Evolutionary conservation across 75 land plant species (phyloP), one percentile per base, ranked within the genome.

Genomic region (Picea glauca): DNA sequence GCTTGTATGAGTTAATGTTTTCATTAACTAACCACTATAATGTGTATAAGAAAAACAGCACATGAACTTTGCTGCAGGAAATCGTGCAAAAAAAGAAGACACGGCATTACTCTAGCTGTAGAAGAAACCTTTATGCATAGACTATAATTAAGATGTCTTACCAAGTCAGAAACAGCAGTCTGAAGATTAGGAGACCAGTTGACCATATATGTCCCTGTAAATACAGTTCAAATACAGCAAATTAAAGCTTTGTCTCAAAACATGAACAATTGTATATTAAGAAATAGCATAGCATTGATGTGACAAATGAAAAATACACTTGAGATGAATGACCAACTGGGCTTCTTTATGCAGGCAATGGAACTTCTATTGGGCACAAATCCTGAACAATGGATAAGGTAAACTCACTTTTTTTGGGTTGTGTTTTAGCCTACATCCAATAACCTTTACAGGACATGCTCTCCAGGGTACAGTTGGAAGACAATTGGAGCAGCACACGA

Each of bases 151-250:
- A 31, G 23, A 18, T 46, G 66, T 40, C 84, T 63, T 87, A 96
- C 99, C 95, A 96, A 79, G 80, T 96, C 99, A 62, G 99, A 96
- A 60, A 96, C 98, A 15, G 99, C 99, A 63, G 99, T 96, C 72
- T 92, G 97, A 46, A 96, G 83, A 61, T 83, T 85, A 12, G 98
- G 98, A 61, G 97, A 94, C 99, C 99, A 96, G 80, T 96, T 96
- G 26, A 96, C 99, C 95, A 96, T 91, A 82, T 94, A 94, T 35
- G 93, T 94, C 32, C 98, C 99, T 96, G 90, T 74, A 12, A 70
- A n/a, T 70, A 13, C 54, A 70, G 56, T 70, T 70, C 54, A 43
- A 70, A 13, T 2, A 20, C 23, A 70, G 56, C 0, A 70, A 70
- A 70, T 70, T 70, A 70, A 40, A 35, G 74, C 20, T 11, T 70